phyloP scores from a whole-genome alignment of 163 green algal species.

The Scenedesmus sp. region DNA sequence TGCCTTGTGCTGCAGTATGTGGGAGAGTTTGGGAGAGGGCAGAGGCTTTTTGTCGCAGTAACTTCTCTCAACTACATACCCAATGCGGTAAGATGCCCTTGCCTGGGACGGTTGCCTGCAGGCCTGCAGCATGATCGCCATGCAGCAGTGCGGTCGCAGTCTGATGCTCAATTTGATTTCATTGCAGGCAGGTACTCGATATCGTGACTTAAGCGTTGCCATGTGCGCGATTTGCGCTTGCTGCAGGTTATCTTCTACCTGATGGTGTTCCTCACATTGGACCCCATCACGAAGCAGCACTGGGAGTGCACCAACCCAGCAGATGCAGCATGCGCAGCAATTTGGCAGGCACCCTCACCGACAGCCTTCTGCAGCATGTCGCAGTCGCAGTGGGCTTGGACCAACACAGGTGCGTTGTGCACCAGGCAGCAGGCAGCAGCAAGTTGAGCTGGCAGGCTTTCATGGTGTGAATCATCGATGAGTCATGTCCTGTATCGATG shows the following conservation, averaged over 20 bases:
- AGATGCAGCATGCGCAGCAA: slow-evolving; percentile 31
- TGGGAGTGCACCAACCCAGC: slow-evolving; percentile 24
- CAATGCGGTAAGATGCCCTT: background rate
- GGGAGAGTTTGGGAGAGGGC: slow-evolving; percentile 33
- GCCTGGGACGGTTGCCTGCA: background rate
- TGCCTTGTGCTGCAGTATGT: slow-evolving; percentile 8
- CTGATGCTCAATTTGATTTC: too few species aligned
- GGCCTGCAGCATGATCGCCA: background rate
- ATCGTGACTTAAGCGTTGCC: background rate
- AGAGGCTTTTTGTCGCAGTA: background rate
- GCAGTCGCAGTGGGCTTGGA: slow-evolving; percentile 41
- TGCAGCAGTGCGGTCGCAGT: background rate
- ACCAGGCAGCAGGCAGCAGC: background rate
- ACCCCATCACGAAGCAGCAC: background rate
- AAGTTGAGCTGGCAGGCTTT: background rate
- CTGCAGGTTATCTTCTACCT: slow-evolving; percentile 28
- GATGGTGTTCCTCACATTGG: slow-evolving; percentile 30
- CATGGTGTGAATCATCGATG: background rate
- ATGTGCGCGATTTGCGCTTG: background rate
- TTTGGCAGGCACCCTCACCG: background rate
- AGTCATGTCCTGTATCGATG: background rate
- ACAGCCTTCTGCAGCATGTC: slow-evolving; percentile 5
- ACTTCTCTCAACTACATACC: background rate
- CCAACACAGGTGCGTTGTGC: background rate
- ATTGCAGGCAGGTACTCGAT: background rate